Evolutionary conservation across 208 protist genomes (phyloP), one percentile per base, ranked within the genome.

Genomic region (Trypanosoma scelopori): DNA sequence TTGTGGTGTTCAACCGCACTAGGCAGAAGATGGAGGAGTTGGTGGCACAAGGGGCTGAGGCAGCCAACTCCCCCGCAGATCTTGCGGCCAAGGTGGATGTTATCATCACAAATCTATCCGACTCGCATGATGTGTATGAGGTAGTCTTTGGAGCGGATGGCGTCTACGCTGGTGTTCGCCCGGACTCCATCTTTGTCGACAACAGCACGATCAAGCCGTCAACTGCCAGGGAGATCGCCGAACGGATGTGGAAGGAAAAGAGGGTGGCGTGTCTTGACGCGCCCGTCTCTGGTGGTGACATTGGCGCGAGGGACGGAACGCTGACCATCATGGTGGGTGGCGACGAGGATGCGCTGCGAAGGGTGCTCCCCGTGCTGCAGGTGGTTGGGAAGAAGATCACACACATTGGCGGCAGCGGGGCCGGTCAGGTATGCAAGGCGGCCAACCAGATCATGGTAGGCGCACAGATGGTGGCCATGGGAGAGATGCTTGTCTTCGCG

Each of bases 311-410:
- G 55, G 88, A 98, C 65, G 97, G 85, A 9, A 95, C 86, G 3
- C 82, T 99, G 12, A 94, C 88, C 37, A 97, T 99, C 50, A 98
- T 99, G 93, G 85, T 97, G 18, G 97, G 97, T 51, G 97, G 97
- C 30, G 90, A 97, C 18, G 76, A 76, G 9, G 79, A 57, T 48
- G 85, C 84, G 27, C 71, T 98, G 7, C 72, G 72, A 53, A 53
- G 41, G 47, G 84, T 91, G 46, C 61, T 80, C 74, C 90, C 90
- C 15, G 81, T 97, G 59, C 79, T 97, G 61, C 68, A 75, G 28
- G 86, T 81, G 35, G 83, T 97, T 61, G 91, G 91, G 12, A 95
- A 85, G 67, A 87, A 56, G 42, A 81, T 97, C 53, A 95, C 87
- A 22, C 87, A 92, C 73, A 81, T 97, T 74, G 95, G 95, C 18